Conservation (phyloP, 441 rosid species). For the Eutrema salsugineum region DNA sequence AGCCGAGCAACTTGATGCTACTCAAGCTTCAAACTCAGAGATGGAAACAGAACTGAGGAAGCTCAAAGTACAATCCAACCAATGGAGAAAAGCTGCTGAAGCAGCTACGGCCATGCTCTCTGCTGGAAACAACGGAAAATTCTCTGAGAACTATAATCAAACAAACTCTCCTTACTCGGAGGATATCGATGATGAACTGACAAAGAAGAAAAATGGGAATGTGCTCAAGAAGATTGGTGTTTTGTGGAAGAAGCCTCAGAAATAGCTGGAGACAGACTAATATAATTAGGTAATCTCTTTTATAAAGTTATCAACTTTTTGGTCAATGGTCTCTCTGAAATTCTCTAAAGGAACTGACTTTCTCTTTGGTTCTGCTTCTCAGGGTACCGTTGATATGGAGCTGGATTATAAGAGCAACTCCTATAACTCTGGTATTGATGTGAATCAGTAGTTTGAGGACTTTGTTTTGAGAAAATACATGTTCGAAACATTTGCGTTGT, state of each 20-base stretch:
- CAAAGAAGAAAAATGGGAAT: slow-evolving; percentile 70
- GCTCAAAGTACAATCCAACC: slow-evolving; percentile 79
- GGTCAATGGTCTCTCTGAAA: background rate
- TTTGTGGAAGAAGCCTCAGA: slow-evolving; percentile 73
- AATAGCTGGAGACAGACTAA: slow-evolving; percentile 32
- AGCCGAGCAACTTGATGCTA: slow-evolving; percentile 65
- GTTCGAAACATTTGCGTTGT: slow-evolving; percentile 2
- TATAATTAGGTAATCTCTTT: slow-evolving; percentile 22
- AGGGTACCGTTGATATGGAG: slow-evolving; percentile 23
- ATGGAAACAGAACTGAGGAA: slow-evolving; percentile 65
- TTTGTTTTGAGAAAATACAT: slow-evolving; percentile 15
- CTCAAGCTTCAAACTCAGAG: slow-evolving; percentile 50
- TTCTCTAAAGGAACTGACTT: background rate
- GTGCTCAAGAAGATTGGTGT: slow-evolving; percentile 75
- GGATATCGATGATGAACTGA: slow-evolving; percentile 46
- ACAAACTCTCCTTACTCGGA: slow-evolving; percentile 48
- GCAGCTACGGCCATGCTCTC: slow-evolving; percentile 74
- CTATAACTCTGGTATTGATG: slow-evolving; percentile 16
- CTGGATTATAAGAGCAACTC: slow-evolving; percentile 21
- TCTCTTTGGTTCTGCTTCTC: background rate
- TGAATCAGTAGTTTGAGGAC: slow-evolving; percentile 20
- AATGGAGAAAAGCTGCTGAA: slow-evolving; percentile 86
- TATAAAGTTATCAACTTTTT: background rate
- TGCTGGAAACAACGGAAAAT: slow-evolving; percentile 53
- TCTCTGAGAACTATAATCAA: slow-evolving; percentile 46